Base-by-base conservation (phyloP, 345 rosid species). In the Jatropha curcas region DNA sequence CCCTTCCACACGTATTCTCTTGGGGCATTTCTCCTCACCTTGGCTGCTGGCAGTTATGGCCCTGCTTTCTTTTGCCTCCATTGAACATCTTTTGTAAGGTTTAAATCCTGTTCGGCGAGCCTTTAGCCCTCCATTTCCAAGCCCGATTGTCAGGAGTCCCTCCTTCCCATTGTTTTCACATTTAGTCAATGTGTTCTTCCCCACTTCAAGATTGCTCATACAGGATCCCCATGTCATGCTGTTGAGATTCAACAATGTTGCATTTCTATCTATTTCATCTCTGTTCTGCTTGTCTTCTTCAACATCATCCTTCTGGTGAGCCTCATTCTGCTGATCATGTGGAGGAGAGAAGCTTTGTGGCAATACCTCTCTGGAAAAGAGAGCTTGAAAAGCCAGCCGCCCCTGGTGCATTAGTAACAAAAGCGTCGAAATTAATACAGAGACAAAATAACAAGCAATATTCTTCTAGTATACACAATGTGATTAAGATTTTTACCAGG, bases 331-430 rank as follows among this genome's bases (percentile, higher is more conserved):
- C 65, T 22, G 35, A 76, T 75, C 82, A 55, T 35, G 86, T 24
- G 87, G 88, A 78, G 91, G 93, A 27, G 93, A 79, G 83, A 94
- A 94, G 87, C 97, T 94, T 79, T 94, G 98, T 14, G 97, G 98
- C 75, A 94, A 81, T 35, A 79, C 80, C 83, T 88, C 85, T 75
- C 97, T 85, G 20, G 94, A 83, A 86, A 94, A 94, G 73, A 94
- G 92, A 41, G 97, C 97, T 82, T 64, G 91, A 73, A 94, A 94
- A 33, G 98, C 97, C 78, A 94, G 67, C 71, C 97, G 85, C n/a
- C 98, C 98, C 97, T 94, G 82, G 70, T 51, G 57, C 25, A 73
- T n/a, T 59, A 4, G 28, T 39, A 13, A 63, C 60, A 31, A 59
- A 56, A 46, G 7, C 37, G 41, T 41, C 68, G 55, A 55, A 70